These are phyloP conservation scores for Neophaeococcomyces mojaviensis DNA, from an alignment of 2,329 filamentous ascomycete genomes.

Conservation along the genomic window DNA sequence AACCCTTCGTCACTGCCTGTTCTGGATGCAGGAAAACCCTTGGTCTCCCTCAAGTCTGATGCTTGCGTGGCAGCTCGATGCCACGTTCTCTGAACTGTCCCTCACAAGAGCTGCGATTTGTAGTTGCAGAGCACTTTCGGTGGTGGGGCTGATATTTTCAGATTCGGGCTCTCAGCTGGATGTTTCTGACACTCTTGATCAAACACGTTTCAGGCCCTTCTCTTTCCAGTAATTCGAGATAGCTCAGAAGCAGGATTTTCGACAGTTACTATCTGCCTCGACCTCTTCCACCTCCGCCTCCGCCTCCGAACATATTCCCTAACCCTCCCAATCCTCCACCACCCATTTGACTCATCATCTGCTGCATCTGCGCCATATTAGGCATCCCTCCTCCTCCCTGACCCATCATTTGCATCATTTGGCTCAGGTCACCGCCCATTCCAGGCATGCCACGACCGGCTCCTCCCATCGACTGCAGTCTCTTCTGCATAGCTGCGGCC, in stretches of 20 bases:
- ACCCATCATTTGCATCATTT: conserved; percentile 94
- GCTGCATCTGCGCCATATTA: conserved; percentile 53
- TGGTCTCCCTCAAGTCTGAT: no score
- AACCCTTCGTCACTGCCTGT: no score
- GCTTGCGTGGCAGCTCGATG: no score
- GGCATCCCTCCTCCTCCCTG: conserved; percentile 54
- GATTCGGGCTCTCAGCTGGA: no score
- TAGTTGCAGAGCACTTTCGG: no score
- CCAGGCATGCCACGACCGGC: conserved; percentile 51
- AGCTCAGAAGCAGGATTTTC: neutral
- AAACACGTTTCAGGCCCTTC: no score
- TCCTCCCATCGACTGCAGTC: conserved; percentile 85
- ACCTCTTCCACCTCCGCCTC: conserved; percentile 40
- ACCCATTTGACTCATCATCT: conserved; percentile 71
- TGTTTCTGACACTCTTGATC: no score
- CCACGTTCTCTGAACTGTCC: no score
- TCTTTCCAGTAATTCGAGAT: no score
- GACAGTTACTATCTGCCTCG: conserved; percentile 6
- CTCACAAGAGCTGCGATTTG: no score
- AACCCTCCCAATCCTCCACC: conserved; percentile 33
- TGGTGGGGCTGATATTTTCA: no score
- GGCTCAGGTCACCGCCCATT: conserved; percentile 80
- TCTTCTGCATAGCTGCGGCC: conserved; percentile 93
- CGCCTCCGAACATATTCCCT: conserved; percentile 35
- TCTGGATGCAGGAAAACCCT: no score